Evolutionary conservation across 179 eudicot genomes (phyloP).

Genomic region (Sideroxylon spinosum): DNA sequence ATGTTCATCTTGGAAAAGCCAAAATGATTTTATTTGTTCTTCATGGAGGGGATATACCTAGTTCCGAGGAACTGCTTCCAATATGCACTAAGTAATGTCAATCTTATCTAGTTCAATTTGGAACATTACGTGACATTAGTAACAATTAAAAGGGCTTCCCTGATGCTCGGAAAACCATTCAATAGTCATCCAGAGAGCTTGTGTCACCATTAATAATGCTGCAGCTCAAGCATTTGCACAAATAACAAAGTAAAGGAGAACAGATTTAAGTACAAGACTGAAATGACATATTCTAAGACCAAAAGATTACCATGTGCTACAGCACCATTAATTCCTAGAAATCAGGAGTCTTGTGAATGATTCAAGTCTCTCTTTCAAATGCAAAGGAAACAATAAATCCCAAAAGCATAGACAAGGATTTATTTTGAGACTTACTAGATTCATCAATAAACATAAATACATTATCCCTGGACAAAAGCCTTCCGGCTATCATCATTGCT

Average conservation of each 20-base stretch:
- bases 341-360: not conserved
- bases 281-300: not conserved
- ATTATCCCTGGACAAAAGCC: constrained; percentile 72
- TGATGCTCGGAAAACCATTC: not conserved
- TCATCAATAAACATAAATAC: constrained; percentile 45
- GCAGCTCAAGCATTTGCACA: not conserved
- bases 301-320: not conserved
- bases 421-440: constrained; percentile 42
- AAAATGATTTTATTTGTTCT: too few species aligned
- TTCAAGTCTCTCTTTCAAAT: not conserved
- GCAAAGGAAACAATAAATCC: not conserved
- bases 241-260: not conserved
- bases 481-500: constrained; percentile 82
- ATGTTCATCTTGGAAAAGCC: too few species aligned
- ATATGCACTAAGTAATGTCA: too few species aligned
- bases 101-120: not conserved
- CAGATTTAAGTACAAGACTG: not conserved
- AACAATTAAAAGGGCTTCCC: not conserved
- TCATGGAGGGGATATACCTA: too few species aligned
- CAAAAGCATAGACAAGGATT: not conserved
- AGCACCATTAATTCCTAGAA: not conserved
- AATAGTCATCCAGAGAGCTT: not conserved
- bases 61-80: too few species aligned
- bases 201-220: not conserved
- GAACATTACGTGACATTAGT: not conserved